Evolutionary conservation across 208 protist genomes (phyloP).

Genomic region (Balamuthia mandrillaris): DNA sequence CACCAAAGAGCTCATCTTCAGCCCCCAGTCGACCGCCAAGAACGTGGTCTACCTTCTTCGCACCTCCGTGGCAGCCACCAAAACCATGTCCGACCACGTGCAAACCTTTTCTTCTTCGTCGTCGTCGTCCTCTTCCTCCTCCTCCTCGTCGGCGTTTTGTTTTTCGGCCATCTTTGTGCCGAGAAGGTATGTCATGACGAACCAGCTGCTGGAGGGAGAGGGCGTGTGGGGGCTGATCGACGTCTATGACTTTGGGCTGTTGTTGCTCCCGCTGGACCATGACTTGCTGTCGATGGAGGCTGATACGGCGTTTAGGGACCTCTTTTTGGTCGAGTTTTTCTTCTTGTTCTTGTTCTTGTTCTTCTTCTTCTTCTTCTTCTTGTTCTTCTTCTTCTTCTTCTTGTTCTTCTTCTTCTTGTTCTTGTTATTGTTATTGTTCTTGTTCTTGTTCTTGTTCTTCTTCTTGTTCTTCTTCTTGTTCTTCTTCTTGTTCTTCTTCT

Average conservation of each 20-base stretch:
- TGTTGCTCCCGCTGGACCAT: not conserved
- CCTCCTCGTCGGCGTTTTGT: too few relatives aligned
- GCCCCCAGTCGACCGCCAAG: too few relatives aligned
- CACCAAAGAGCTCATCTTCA: too few relatives aligned
- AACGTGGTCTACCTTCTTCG: too few relatives aligned
- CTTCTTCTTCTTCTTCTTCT: not conserved
- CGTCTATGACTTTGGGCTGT: not conserved
- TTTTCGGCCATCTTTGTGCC: too few relatives aligned
- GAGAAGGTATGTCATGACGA: too few relatives aligned
- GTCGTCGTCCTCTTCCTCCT: too few relatives aligned
- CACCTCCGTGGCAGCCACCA: too few relatives aligned
- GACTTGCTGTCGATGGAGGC: slow-evolving; percentile 16
- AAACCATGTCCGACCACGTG: too few relatives aligned
- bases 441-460: not conserved
- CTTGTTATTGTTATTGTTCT: too few relatives aligned
- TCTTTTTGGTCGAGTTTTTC: not conserved
- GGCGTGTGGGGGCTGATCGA: slow-evolving; percentile 8
- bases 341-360: not conserved
- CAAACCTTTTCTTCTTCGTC: too few relatives aligned
- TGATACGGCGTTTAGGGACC: not conserved
- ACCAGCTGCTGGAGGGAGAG: too few relatives aligned
- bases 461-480: not conserved
- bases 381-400: not conserved
- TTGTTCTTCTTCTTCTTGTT: not conserved
- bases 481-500: not conserved